Base-by-base conservation (phyloP, 768 basidiomycete species). In the Mycena galericulata region DNA sequence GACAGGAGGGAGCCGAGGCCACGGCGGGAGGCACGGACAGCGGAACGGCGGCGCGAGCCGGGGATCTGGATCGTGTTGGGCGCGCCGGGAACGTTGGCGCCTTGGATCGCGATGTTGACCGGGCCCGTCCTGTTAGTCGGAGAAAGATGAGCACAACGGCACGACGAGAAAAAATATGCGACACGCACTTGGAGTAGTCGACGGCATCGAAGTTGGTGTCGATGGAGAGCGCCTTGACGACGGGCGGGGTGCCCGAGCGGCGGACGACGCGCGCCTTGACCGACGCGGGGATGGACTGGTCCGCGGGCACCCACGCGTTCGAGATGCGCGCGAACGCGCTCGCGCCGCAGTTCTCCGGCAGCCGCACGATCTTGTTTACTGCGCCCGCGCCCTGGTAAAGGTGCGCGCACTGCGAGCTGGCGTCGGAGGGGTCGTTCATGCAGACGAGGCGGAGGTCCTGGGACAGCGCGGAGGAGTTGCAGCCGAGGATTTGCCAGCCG, bases 381-480 rank as follows among this genome's bases (percentile, higher is more conserved):
- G 78, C 78, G 12, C 78, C 77, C n/a, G 69, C 72, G 46, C 77
- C 72, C 26, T 68, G 45, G 62, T 76, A 78, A 24, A 82, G 62
- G 53, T 80, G 79, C 43, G 68, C 68, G 72, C 82, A 83, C 26
- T 63, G 61, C 1, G 71, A 68, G 27, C 43, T 10, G 12, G 65
- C 27, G 36, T 68, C 54, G 18, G 55, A 68, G 22, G 68, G 38
- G 49, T 68, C 68, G 38, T 69, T 71, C 20, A 55, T 70, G 72
- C 82, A 83, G 30, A 81, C 79, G 29, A 80, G 71, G n/a, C 81
- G 78, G 62, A 82, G 78, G 43, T 78, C 76, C 56, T 82, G 81
- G 24, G 74, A 65, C 3, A 72, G 54, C 22, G 65, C 63, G 45
- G 73, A 74, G 4, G 78, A 53, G 60, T 80, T 71, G 57, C 83